phyloP scores from a whole-genome alignment of 129 eudicot species.

The Glebionis coronaria region DNA sequence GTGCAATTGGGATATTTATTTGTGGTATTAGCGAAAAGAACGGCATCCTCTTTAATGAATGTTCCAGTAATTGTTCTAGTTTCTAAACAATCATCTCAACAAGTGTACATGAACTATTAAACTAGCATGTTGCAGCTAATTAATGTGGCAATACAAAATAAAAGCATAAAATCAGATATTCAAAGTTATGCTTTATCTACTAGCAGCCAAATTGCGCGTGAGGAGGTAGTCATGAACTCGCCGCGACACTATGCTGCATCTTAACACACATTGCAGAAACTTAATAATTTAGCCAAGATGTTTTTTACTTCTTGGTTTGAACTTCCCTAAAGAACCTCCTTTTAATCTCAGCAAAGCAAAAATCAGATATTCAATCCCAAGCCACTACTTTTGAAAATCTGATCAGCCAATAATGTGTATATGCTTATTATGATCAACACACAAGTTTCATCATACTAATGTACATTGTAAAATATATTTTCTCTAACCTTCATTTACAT shows the following conservation, averaged over 20 bases:
- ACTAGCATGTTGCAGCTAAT: too few species aligned
- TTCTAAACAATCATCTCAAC: too few species aligned
- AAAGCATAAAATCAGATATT: background rate
- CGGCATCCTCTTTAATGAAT: too few species aligned
- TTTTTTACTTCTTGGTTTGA: background rate
- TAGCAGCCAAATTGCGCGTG: background rate
- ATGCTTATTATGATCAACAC: background rate
- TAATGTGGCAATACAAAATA: background rate
- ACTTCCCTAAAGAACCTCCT: constrained; percentile 18
- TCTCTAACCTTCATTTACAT: too few species aligned
- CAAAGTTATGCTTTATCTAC: background rate
- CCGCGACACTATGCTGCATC: background rate
- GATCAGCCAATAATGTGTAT: background rate
- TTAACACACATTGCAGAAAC: background rate
- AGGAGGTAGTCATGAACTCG: background rate
- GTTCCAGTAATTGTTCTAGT: too few species aligned
- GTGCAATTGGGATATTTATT: too few species aligned
- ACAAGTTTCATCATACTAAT: too few species aligned
- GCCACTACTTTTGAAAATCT: background rate
- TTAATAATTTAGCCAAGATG: background rate
- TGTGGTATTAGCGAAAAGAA: too few species aligned
- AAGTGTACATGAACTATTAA: too few species aligned
- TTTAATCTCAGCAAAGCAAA: constrained; percentile 14
- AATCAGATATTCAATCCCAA: background rate
- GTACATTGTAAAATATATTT: too few species aligned